Base-by-base conservation (phyloP, 169 alveolate genomes). In the Babesia bovis region DNA sequence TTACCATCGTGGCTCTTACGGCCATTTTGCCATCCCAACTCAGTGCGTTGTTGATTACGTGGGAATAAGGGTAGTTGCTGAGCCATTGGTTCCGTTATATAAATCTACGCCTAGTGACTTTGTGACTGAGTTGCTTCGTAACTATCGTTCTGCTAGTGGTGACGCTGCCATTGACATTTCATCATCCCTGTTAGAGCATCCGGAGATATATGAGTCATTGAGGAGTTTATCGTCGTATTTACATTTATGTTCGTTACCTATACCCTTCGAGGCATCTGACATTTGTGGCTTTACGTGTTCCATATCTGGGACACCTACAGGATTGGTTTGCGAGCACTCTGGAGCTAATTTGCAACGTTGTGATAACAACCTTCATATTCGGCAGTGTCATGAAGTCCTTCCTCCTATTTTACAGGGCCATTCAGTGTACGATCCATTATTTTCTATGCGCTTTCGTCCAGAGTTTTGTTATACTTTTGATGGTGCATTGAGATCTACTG, bases 31-130 rank as follows among this genome's bases (percentile, higher is more conserved):
- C 28, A 40, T 87, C 17, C 93, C 93, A 15, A 53, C 76, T 32
- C 85, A 83, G 57, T 84, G 89, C 59, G 71, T 81, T 23, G 82
- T 75, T 23, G 93, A 87, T 51, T 87, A 68, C 67, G 58, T 84
- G 89, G 91, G 91, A 4, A 47, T 87, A 58, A 75, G 93, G 41
- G 85, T 87, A 25, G 89, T 83, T 33, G 68, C 88, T 3, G 93
- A 87, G 25, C 93, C 93, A 0, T 49, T 87, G 76, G 72, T 87
- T 52, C 90, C 89, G 4, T 65, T 74, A 19, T 40, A 57, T 45
- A 56, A 58, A 10, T 66, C 66, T 5, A 23, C 51, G 17, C 65
- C 73, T 33, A 49, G 21, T 17, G 83, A 75, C 67, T 45, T 69
- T 59, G 63, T 35, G 23, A n/a, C 41, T 55, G 84, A 70, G 21